Base-by-base conservation (phyloP, 352 stramenopile genomes). In the Pythium brassicae region DNA sequence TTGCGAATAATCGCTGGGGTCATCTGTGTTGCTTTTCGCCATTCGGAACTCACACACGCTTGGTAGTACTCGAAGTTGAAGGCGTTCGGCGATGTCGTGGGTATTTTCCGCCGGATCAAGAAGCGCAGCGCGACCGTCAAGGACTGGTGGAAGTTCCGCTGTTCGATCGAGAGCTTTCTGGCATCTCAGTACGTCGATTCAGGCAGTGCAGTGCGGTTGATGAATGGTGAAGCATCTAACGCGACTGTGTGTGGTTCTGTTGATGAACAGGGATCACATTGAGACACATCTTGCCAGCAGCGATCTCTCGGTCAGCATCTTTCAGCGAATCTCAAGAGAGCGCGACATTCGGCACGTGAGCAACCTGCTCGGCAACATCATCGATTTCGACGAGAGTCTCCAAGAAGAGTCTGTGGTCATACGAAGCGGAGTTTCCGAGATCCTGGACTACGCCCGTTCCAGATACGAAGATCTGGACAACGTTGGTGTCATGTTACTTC, bases 391-490 rank as follows among this genome's bases (percentile, higher is more conserved):
- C 50, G 82, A 89, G 51, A 94, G 77, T 23, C 56, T 74, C 23
- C 64, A 78, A 63, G 78, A 92, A 63, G 69, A 62, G 6, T 68
- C 43, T 0, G 61, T 92, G 14, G 69, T 89, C 43, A 88, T 95
- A 51, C 69, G 79, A 59, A 80, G 68, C 32, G 86, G 78, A 10
- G 68, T 95, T 32, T 94, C 86, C 7, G 73, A 86, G 51, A 63
- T 73, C 45, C 62, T 95, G 42, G 86, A 95, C 64, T 63, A 59
- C 32, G 78, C 81, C 43, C 66, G 86, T 37, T 61, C 72, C 20
- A 81, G 80, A 58, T 92, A 92, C 55, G 75, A 86, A 66, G 71
- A 93, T 62, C 61, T 95, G n/a, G 84, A 95, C 58, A 86, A 93
- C 66, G 86, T 91, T 3, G 20, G 42, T 47, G n/a, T 0, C 20